Evolutionary conservation across 2,329 filamentous ascomycete species (phyloP).

Genomic region (Pseudocercospora musae): DNA sequence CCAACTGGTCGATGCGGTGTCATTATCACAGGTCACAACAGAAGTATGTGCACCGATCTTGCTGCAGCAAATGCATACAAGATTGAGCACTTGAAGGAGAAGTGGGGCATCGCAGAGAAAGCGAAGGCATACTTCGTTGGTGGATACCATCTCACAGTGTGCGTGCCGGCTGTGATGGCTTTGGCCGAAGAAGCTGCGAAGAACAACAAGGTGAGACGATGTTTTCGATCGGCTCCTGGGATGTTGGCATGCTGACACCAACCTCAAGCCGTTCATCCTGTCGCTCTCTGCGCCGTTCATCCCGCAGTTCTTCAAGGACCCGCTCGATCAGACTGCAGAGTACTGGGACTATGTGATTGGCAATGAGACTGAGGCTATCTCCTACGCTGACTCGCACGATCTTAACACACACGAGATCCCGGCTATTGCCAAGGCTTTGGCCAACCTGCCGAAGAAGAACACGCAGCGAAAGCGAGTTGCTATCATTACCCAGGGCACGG

Average conservation of each 20-base stretch:
- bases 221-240: conserved; percentile 4
- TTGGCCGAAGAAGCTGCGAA: conserved; percentile 84
- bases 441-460: conserved; percentile 91
- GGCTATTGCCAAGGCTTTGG: conserved; percentile 80
- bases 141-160: conserved; percentile 97
- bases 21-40: conserved; percentile 94
- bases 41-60: conserved; percentile 90
- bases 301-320: conserved; percentile 95
- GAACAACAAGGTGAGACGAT: conserved; percentile 69
- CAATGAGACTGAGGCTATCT: conserved; percentile 90
- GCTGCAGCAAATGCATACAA: conserved; percentile 97
- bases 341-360: conserved; percentile 97
- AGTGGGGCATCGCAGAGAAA: conserved; percentile 88
- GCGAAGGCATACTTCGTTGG: conserved; percentile 90
- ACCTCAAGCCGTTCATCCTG: conserved; percentile 68
- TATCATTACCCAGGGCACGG: conserved; percentile 92
- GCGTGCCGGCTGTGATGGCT: conserved; percentile 82
- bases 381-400: conserved; percentile 79
- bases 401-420: conserved; percentile 72
- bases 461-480: conserved; percentile 75
- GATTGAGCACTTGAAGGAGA: conserved; percentile 86
- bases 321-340: conserved; percentile 75
- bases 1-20: conserved; percentile 93
- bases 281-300: conserved; percentile 96
- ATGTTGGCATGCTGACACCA: conserved; percentile 15